Evolutionary conservation across 2,329 filamentous ascomycete genomes (phyloP).

Genomic region (Paraconiothyrium brasiliense): DNA sequence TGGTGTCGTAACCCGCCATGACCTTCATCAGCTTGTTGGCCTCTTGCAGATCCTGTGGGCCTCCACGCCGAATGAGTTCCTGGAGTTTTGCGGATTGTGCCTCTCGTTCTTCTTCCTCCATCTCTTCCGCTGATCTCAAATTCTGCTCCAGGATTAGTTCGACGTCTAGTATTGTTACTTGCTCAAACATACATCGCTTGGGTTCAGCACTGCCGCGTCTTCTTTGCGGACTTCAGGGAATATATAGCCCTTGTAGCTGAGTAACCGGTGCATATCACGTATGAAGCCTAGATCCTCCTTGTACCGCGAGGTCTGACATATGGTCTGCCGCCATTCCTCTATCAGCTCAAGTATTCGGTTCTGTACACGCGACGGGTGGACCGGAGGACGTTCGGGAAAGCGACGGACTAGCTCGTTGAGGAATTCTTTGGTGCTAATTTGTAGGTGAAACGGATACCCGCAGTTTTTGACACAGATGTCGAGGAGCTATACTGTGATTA

Average conservation of each 20-base stretch:
- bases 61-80: constrained; percentile 90
- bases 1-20: constrained; percentile 96
- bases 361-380: constrained; percentile 87
- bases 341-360: constrained; percentile 93
- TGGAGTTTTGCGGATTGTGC: constrained; percentile 98
- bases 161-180: neutral
- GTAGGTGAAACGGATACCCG: constrained; percentile 97
- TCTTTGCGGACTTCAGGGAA: constrained; percentile 93
- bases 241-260: constrained; percentile 96
- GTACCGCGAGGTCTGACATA: constrained; percentile 97
- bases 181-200: constrained; percentile 80
- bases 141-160: constrained; percentile 67
- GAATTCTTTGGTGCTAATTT: constrained; percentile 98
- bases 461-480: constrained; percentile 99
- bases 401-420: constrained; percentile 96
- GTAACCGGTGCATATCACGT: constrained; percentile 92
- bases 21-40: constrained; percentile 98
- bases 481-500: constrained; percentile 69
- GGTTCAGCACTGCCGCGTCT: constrained; percentile 95
- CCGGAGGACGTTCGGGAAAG: constrained; percentile 91
- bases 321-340: constrained; percentile 97
- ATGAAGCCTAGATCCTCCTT: constrained; percentile 97
- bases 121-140: constrained; percentile 94
- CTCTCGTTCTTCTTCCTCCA: constrained; percentile 95
- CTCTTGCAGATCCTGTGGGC: constrained; percentile 93